Conservation (phyloP, 1,284 basidiomycete genomes). For the Amylostereum areolatum region DNA sequence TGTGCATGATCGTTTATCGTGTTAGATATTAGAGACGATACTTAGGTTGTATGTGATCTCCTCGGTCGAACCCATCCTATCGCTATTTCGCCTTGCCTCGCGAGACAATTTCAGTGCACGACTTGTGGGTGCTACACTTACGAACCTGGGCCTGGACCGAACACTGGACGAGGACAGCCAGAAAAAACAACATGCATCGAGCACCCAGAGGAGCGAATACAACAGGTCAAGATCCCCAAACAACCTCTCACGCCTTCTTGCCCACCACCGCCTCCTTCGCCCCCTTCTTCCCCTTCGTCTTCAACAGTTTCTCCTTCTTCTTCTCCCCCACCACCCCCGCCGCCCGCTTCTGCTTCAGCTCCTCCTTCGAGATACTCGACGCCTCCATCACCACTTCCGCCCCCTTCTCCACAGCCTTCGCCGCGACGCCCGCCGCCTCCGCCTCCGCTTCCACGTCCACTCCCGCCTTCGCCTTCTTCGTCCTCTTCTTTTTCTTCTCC, state of each 20-base stretch:
- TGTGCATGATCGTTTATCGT: too few species aligned
- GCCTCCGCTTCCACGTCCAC: conserved; percentile 8
- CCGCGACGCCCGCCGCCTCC: conserved; percentile 5
- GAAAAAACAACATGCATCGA: too few species aligned
- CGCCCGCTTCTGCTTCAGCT: conserved; percentile 45
- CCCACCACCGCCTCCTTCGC: conserved; percentile 51
- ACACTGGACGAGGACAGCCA: too few species aligned
- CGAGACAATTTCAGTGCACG: too few species aligned
- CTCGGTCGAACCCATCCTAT: too few species aligned
- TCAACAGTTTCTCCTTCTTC: conserved; percentile 47
- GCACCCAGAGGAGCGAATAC: too few species aligned
- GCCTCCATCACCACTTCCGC: background rate
- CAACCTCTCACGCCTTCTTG: background rate
- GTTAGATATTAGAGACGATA: too few species aligned
- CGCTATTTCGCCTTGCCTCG: too few species aligned
- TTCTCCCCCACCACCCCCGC: conserved; percentile 35
- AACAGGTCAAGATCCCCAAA: too few species aligned
- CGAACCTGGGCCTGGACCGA: too few species aligned
- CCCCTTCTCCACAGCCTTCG: conserved; percentile 3
- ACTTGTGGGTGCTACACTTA: too few species aligned
- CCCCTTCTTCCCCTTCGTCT: conserved; percentile 35
- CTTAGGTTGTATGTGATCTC: too few species aligned
- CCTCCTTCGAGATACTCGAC: conserved; percentile 17
- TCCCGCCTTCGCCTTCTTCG: conserved; percentile 12
- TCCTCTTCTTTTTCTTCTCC: conserved; percentile 16